phyloP scores from a whole-genome alignment of 345 rosid genomes.

The Populus deltoides region DNA sequence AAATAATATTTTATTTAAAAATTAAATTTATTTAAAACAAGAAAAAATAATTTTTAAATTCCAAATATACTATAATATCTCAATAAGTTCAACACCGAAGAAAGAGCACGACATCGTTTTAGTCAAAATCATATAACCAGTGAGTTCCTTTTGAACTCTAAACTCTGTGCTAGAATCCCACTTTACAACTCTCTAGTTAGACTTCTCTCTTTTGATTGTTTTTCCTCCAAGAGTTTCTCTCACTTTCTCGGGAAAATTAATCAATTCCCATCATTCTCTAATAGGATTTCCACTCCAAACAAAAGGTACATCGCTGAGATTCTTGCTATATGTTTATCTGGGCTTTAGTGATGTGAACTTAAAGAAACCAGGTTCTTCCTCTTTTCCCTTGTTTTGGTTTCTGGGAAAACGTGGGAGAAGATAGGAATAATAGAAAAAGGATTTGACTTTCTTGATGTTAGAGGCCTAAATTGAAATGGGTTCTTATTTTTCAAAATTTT shows the following conservation, averaged over 20 bases:
- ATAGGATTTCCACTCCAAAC: neutral
- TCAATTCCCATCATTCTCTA: neutral
- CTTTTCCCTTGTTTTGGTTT: neutral
- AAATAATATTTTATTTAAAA: neutral
- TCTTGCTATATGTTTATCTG: neutral
- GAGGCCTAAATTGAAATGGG: neutral
- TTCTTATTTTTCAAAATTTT: neutral
- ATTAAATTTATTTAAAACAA: neutral
- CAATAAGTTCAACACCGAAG: neutral
- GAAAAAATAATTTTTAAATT: neutral
- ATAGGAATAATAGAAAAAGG: neutral
- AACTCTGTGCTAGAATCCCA: neutral
- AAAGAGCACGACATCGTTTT: neutral
- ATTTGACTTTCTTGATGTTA: neutral
- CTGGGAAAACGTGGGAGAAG: neutral
- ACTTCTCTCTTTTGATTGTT: neutral
- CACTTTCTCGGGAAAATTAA: neutral
- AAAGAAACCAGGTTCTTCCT: neutral
- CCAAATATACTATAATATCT: neutral
- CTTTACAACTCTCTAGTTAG: neutral
- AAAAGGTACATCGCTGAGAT: neutral
- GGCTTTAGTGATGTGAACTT: neutral
- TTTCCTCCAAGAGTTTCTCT: neutral
- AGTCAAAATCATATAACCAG: neutral
- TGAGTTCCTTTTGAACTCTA: too few species aligned